Evolutionary conservation across 192 early-diverging fungal genomes (phyloP).

Genomic region (Backusella mclennaniae): DNA sequence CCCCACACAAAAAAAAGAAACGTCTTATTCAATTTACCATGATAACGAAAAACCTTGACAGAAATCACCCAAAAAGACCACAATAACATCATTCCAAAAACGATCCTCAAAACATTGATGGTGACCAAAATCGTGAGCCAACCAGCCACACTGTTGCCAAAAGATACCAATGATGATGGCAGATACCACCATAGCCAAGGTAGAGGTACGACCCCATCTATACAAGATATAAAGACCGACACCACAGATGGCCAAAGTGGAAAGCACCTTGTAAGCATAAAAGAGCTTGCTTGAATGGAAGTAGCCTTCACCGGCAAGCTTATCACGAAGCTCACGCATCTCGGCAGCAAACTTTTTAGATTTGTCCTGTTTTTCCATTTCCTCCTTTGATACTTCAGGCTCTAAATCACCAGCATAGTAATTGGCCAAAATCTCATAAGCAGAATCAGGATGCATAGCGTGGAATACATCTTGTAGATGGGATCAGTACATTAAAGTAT

Average conservation of each 20-base stretch:
- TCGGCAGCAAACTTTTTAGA: slow-evolving; percentile 57
- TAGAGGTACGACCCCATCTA: slow-evolving; percentile 50
- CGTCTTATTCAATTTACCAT: slow-evolving; percentile 43
- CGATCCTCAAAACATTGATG: slow-evolving; percentile 78
- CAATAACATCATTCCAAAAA: slow-evolving; percentile 56
- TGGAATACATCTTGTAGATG: slow-evolving; percentile 60
- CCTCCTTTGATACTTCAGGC: neutral
- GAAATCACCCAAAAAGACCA: slow-evolving; percentile 70
- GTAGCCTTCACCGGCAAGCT: slow-evolving; percentile 53
- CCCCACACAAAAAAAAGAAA: neutral
- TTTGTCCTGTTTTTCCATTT: slow-evolving; percentile 33
- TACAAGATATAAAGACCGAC: slow-evolving; percentile 51
- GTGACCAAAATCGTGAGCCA: slow-evolving; percentile 81
- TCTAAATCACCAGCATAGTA: slow-evolving; percentile 74
- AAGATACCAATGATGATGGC: slow-evolving; percentile 65
- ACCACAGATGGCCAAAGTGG: slow-evolving; percentile 51
- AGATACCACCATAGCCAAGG: slow-evolving; percentile 52
- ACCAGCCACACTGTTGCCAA: slow-evolving; percentile 86
- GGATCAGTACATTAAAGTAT: too few species aligned
- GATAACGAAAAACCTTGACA: slow-evolving; percentile 76
- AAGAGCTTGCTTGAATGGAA: slow-evolving; percentile 70
- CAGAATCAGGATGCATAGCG: slow-evolving; percentile 69
- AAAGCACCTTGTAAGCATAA: slow-evolving; percentile 61
- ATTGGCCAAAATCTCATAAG: slow-evolving; percentile 66
- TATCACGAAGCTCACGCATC: slow-evolving; percentile 54